Evolutionary conservation across 2,329 filamentous ascomycete genomes (phyloP).

Genomic region (Septoria petroselini): DNA sequence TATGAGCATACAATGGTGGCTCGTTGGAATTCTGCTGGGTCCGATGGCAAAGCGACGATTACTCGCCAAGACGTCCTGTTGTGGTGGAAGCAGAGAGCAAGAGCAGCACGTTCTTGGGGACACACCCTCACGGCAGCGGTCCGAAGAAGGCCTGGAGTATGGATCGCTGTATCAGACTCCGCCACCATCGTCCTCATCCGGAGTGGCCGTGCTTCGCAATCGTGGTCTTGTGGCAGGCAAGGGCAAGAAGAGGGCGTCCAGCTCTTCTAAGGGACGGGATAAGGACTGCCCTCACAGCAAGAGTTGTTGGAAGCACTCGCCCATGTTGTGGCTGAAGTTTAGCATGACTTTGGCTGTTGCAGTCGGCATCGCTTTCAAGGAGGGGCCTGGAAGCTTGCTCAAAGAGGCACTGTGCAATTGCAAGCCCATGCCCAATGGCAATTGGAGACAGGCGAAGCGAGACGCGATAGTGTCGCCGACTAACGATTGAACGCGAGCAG

Average conservation of each 20-base stretch:
- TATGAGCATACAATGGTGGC: slow-evolving; percentile 38
- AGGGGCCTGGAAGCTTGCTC: slow-evolving; percentile 46
- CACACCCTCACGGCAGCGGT: not conserved
- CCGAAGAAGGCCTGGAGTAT: slow-evolving; percentile 24
- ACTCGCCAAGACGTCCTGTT: slow-evolving; percentile 13
- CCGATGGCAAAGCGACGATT: slow-evolving; percentile 39
- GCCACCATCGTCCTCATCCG: slow-evolving; percentile 15
- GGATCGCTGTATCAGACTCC: slow-evolving; percentile 28
- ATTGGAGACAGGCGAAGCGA: slow-evolving; percentile 17
- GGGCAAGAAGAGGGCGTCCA: slow-evolving; percentile 29
- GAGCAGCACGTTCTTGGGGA: slow-evolving; percentile 17
- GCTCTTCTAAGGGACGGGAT: slow-evolving; percentile 15
- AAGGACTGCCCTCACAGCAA: slow-evolving; percentile 19
- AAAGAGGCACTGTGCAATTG: slow-evolving; percentile 23
- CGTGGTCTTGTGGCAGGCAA: slow-evolving; percentile 23
- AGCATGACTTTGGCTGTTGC: slow-evolving; percentile 49
- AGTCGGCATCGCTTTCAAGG: slow-evolving; percentile 48
- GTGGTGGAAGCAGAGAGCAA: not conserved
- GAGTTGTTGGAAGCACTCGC: slow-evolving; percentile 30
- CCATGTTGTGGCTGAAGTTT: slow-evolving; percentile 49
- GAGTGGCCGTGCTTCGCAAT: slow-evolving; percentile 7
- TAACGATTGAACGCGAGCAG: slow-evolving; percentile 2
- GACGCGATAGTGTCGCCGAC: slow-evolving; percentile 14
- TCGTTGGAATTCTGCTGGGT: slow-evolving; percentile 35
- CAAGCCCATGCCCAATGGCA: slow-evolving; percentile 6